A percentile compares a stretch with the other conserved stretches of the same genome.
Evolutionary conservation across 257 asterid genomes (phyloP).

Genomic region (Nicotiana sylvestris): DNA sequence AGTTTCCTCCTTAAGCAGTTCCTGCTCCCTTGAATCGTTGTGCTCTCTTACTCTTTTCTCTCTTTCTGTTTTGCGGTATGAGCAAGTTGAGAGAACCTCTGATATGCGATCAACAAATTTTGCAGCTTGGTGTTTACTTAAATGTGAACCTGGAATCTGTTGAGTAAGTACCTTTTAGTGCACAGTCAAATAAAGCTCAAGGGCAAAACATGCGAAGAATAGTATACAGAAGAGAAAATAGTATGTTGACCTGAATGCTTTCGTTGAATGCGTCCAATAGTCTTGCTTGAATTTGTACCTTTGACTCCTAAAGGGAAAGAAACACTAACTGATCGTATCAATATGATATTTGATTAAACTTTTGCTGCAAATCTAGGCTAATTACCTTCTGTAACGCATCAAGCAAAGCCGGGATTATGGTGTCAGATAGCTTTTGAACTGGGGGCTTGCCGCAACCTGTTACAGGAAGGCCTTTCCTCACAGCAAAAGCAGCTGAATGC

Average conservation of each 20-base stretch:
- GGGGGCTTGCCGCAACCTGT: background rate
- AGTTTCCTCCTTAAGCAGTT: background rate
- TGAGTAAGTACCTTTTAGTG: background rate
- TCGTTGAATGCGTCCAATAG: conserved; percentile 6
- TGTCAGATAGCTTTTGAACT: background rate
- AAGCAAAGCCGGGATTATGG: conserved; percentile 1
- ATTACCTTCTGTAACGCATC: background rate
- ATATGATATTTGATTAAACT: background rate
- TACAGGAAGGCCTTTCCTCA: background rate
- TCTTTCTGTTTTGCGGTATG: conserved; percentile 3
- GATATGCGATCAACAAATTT: background rate
- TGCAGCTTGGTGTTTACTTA: background rate
- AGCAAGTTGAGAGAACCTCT: background rate
- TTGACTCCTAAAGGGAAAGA: conserved; percentile 2
- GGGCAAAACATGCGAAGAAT: background rate
- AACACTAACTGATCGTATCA: background rate
- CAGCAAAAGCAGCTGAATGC: background rate
- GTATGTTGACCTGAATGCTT: conserved; percentile 5
- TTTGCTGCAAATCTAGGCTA: background rate
- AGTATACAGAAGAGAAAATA: background rate
- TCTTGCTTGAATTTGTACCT: background rate
- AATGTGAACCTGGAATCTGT: background rate
- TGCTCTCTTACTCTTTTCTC: background rate
- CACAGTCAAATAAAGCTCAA: background rate
- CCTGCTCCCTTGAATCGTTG: background rate